Conservation (phyloP, 495 filamentous ascomycete species). For the Penicillium mononematosum region DNA sequence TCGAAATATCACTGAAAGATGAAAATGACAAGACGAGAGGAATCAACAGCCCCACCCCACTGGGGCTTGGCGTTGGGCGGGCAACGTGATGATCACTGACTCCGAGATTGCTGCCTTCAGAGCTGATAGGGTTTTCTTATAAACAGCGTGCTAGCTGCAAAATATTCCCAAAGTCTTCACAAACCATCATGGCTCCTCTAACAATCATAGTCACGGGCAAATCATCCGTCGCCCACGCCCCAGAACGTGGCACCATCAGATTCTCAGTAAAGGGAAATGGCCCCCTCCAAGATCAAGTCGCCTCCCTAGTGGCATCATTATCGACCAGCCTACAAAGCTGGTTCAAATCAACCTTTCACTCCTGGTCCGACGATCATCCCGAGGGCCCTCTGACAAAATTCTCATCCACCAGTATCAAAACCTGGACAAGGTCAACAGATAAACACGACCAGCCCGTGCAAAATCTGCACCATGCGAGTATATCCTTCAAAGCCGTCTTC, state of each 20-base stretch:
- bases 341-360: constrained; percentile 10
- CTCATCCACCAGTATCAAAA: constrained; percentile 17
- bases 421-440: constrained; percentile 11
- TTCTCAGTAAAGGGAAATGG: constrained; percentile 20
- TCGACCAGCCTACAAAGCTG: constrained; percentile 17
- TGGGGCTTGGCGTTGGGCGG: no score
- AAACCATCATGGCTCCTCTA: constrained; percentile 21
- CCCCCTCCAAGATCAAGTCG: constrained; percentile 12
- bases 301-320: constrained; percentile 6
- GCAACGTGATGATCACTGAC: no score
- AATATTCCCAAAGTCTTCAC: not conserved
- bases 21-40: no score
- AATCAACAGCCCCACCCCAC: no score
- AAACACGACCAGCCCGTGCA: constrained; percentile 9
- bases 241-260: constrained; percentile 21
- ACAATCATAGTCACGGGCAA: constrained; percentile 21
- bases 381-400: constrained; percentile 21
- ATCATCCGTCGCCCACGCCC: constrained; percentile 16
- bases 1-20: no score
- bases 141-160: not conserved
- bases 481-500: constrained; percentile 16
- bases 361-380: not conserved
- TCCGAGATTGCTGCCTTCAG: no score
- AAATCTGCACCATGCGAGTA: constrained; percentile 15
- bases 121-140: not conserved